Evolutionary conservation across 306 rosid species (phyloP).

Genomic region (Pyrus communis): DNA sequence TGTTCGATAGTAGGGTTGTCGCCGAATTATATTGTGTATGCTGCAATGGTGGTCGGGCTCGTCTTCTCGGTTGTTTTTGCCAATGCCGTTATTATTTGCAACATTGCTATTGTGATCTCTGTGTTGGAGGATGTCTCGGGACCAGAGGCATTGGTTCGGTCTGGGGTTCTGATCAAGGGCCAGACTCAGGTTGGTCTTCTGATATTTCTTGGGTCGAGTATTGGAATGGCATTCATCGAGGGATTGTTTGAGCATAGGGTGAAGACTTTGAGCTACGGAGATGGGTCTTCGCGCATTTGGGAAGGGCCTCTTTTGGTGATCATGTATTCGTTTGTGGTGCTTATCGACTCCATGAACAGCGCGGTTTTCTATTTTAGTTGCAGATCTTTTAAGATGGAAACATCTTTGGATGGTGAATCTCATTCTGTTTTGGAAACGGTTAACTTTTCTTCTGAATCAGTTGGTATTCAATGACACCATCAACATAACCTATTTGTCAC

Average conservation of each 20-base stretch:
- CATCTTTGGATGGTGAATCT: conserved; percentile 6
- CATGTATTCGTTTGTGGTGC: conserved; percentile 85
- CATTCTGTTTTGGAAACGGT: conserved; percentile 1
- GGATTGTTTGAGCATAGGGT: conserved; percentile 93
- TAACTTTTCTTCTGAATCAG: conserved; percentile 37
- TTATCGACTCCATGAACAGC: conserved; percentile 83
- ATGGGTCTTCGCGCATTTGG: conserved; percentile 93
- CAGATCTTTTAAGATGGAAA: conserved; percentile 18
- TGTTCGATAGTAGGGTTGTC: conserved; percentile 51
- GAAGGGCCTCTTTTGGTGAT: conserved; percentile 97
- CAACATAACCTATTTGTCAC: conserved; percentile 1
- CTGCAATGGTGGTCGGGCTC: conserved; percentile 53
- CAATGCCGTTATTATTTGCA: conserved; percentile 68
- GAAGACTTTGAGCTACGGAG: conserved; percentile 90
- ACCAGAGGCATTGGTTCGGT: conserved; percentile 74
- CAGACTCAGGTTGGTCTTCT: conserved; percentile 89
- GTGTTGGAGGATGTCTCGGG: conserved; percentile 91
- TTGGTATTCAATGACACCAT: conserved; percentile 41
- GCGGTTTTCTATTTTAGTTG: conserved; percentile 21
- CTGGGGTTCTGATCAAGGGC: conserved; percentile 65
- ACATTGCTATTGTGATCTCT: conserved; percentile 71
- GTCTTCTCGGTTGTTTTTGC: conserved; percentile 76
- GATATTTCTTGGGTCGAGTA: conserved; percentile 75
- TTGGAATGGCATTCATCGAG: conserved; percentile 88
- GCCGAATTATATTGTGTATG: conserved; percentile 43